These are phyloP conservation scores for Prunella vulgaris DNA, from an alignment of 257 asterid species.

Conservation along the genomic window DNA sequence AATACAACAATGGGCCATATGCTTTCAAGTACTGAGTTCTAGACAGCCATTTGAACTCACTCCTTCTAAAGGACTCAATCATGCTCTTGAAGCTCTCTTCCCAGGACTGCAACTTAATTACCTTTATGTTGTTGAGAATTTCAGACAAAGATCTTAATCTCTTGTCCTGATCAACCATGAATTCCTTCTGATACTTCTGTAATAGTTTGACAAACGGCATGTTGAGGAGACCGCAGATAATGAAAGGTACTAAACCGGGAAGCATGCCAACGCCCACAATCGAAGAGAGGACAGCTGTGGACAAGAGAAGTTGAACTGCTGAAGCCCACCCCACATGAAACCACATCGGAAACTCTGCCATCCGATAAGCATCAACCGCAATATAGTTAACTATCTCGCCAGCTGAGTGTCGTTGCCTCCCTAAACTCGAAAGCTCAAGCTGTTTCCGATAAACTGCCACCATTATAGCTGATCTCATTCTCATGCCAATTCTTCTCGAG, in stretches of 20 bases:
- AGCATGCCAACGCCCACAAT: conserved; percentile 68
- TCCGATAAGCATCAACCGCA: conserved; percentile 70
- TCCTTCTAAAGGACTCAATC: conserved; percentile 39
- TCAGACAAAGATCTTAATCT: conserved; percentile 61
- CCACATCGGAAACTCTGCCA: conserved; percentile 76
- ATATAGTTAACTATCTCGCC: conserved; percentile 74
- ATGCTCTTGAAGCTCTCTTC: conserved; percentile 57
- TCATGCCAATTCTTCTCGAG: conserved; percentile 59
- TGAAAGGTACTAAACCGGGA: conserved; percentile 59
- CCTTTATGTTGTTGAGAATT: conserved; percentile 67
- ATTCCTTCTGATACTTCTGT: conserved; percentile 54
- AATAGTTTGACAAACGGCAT: conserved; percentile 55
- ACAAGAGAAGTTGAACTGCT: conserved; percentile 36
- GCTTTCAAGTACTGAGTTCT: conserved; percentile 40
- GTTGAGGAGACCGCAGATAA: conserved; percentile 51
- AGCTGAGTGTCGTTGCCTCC: conserved; percentile 53
- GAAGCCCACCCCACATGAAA: conserved; percentile 50
- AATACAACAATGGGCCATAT: conserved; percentile 37
- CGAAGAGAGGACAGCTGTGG: conserved; percentile 36
- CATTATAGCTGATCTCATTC: conserved; percentile 71
- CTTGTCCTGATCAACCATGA: conserved; percentile 63
- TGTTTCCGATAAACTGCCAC: conserved; percentile 61
- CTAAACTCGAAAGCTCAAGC: conserved; percentile 53
- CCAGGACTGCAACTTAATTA: conserved; percentile 77
- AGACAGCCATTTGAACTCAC: conserved; percentile 62